Evolutionary conservation across 164 flowering plant species (phyloP).

Genomic region (Macadamia integrifolia): DNA sequence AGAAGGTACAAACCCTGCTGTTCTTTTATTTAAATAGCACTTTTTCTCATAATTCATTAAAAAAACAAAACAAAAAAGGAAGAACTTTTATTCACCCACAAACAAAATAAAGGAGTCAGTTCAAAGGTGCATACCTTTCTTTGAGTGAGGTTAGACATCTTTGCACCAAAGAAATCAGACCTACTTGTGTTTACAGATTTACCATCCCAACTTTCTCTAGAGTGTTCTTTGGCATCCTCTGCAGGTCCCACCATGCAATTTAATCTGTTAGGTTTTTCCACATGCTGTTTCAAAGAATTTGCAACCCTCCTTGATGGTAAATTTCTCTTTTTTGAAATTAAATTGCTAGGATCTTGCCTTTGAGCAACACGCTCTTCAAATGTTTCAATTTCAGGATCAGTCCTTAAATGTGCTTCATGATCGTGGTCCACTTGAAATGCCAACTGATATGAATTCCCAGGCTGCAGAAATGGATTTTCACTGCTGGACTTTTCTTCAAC

Average conservation of each 20-base stretch:
- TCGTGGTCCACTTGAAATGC: conserved; percentile 44
- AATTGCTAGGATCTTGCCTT: conserved; percentile 49
- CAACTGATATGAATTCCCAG: conserved; percentile 53
- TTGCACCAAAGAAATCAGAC: conserved; percentile 30
- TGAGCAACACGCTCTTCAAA: conserved; percentile 28
- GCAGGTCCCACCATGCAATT: conserved; percentile 33
- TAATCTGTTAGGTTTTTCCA: conserved; percentile 48
- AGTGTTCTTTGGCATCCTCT: conserved; percentile 42
- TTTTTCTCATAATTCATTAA: too few relatives aligned
- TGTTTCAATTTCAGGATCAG: conserved; percentile 41
- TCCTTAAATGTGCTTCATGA: conserved; percentile 42
- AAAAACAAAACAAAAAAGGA: too few relatives aligned
- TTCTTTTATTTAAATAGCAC: too few relatives aligned
- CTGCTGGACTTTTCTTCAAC: conserved; percentile 50
- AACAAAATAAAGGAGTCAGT: not conserved
- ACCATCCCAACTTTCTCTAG: conserved; percentile 61
- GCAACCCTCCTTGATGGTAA: conserved; percentile 44
- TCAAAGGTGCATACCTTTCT: conserved; percentile 54
- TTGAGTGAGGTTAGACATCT: conserved; percentile 71
- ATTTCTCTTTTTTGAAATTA: conserved; percentile 41
- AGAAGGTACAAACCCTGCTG: too few relatives aligned
- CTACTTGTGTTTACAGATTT: conserved; percentile 40
- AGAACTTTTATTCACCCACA: too few relatives aligned
- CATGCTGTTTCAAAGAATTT: conserved; percentile 47
- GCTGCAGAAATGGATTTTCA: conserved; percentile 40